Conservation (phyloP, 1,139 yeast species). For the Blastobotrys arbuscula region DNA sequence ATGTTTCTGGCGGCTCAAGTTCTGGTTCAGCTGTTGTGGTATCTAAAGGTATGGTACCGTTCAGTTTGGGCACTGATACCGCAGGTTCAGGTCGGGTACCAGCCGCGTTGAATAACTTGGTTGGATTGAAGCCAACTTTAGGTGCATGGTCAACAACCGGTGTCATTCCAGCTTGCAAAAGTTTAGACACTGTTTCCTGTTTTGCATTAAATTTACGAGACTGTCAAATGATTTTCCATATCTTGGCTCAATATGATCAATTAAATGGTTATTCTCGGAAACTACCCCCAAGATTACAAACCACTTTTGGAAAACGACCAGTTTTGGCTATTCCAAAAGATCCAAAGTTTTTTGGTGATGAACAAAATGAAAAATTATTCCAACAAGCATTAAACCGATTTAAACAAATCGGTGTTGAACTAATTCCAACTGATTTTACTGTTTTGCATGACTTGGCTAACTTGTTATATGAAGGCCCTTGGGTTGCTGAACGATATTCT, state of each 20-base stretch:
- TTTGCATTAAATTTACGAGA: constrained; percentile 73
- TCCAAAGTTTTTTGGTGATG: constrained; percentile 75
- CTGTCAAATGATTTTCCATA: constrained; percentile 68
- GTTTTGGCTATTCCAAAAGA: constrained; percentile 68
- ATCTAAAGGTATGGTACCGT: constrained; percentile 80
- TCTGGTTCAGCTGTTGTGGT: constrained; percentile 95
- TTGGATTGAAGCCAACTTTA: constrained; percentile 88
- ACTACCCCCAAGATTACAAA: constrained; percentile 60
- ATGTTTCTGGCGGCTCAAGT: constrained; percentile 91
- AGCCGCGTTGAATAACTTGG: constrained; percentile 85
- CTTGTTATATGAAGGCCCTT: constrained; percentile 93
- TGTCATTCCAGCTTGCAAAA: constrained; percentile 96
- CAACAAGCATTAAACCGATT: constrained; percentile 55
- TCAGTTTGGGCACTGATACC: constrained; percentile 91
- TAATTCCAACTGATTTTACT: constrained; percentile 61
- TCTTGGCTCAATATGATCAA: constrained; percentile 68
- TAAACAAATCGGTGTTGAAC: constrained; percentile 49
- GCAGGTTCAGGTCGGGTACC: constrained; percentile 99
- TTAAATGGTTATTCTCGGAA: constrained; percentile 78
- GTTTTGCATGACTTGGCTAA: constrained; percentile 78
- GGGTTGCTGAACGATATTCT: constrained; percentile 94
- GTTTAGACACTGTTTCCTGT: constrained; percentile 86
- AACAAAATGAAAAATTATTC: constrained; percentile 66
- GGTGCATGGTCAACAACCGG: constrained; percentile 83
- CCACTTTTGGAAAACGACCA: constrained; percentile 54